Percentiles rank a stretch among this genome's conserved stretches.
Conservation (phyloP, 2,329 filamentous ascomycete genomes). For the Chaetomium globosum region DNA sequence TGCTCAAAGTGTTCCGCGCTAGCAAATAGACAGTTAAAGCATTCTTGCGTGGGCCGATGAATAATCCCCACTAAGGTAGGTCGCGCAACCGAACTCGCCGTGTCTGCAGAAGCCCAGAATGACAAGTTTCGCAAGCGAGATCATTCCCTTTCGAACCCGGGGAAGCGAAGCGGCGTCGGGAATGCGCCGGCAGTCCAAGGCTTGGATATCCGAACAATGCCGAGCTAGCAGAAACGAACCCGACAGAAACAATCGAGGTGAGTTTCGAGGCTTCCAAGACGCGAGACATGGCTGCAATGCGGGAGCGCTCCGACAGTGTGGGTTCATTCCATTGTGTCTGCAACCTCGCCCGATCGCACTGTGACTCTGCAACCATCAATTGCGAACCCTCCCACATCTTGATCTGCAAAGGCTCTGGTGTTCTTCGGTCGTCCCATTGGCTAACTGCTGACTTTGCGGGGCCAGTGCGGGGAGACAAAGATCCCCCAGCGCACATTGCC, state of each 20-base stretch:
- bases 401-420: neutral
- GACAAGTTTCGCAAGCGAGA: slow-evolving; percentile 11
- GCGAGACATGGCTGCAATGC: slow-evolving; percentile 1
- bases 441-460: neutral
- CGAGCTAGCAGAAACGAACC: neutral
- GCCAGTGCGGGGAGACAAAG: slow-evolving; percentile 11
- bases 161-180: slow-evolving; percentile 17
- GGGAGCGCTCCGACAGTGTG: slow-evolving; percentile 4
- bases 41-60: neutral
- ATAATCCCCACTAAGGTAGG: slow-evolving; percentile 8
- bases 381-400: neutral
- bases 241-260: neutral
- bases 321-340: slow-evolving; percentile 3
- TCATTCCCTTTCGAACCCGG: slow-evolving; percentile 14
- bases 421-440: neutral
- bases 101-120: slow-evolving; percentile 6
- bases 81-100: slow-evolving; percentile 10
- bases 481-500: neutral
- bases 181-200: slow-evolving; percentile 14
- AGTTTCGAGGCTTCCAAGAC: neutral
- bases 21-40: no score
- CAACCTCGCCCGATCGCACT: slow-evolving; percentile 14
- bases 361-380: neutral
- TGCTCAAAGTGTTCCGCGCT: neutral
- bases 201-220: slow-evolving; percentile 11